phyloP scores from a whole-genome alignment of 192 early-diverging fungal species.

The Ambispora gerdemannii region DNA sequence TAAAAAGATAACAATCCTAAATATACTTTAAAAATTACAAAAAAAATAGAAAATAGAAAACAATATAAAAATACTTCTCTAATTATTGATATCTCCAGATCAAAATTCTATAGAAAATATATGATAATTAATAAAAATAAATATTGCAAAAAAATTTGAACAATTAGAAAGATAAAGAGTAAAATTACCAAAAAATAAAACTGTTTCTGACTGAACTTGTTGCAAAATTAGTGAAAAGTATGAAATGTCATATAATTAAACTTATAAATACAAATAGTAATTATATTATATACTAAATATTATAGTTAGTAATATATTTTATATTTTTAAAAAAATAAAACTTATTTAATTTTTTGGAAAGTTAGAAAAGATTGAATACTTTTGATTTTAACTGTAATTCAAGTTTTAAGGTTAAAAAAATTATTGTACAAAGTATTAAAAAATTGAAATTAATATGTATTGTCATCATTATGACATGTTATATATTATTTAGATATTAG shows the following conservation, averaged over 20 bases:
- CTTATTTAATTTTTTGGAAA: no score
- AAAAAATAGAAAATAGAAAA: slow-evolving; percentile 15
- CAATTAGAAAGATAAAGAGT: background rate
- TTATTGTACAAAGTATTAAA: no score
- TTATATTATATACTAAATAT: slow-evolving; percentile 15
- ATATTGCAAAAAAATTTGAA: slow-evolving; percentile 3
- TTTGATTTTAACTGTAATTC: no score
- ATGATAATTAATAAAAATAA: background rate
- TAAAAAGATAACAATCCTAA: no score
- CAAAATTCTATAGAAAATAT: no score
- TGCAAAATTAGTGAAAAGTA: background rate
- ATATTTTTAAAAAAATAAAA: no score
- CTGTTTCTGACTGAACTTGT: background rate
- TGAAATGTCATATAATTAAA: background rate
- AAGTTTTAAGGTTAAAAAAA: no score
- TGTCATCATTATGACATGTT: no score
- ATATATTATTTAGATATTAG: no score
- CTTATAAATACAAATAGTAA: background rate
- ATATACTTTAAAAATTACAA: background rate
- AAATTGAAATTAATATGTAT: no score
- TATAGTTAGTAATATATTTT: background rate
- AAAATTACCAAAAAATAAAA: slow-evolving; percentile 1
- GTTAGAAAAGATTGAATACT: no score
- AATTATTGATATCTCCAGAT: background rate
- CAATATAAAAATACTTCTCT: background rate